phyloP scores from a whole-genome alignment of 208 protist species.

The Acanthamoeba rhysodes region DNA sequence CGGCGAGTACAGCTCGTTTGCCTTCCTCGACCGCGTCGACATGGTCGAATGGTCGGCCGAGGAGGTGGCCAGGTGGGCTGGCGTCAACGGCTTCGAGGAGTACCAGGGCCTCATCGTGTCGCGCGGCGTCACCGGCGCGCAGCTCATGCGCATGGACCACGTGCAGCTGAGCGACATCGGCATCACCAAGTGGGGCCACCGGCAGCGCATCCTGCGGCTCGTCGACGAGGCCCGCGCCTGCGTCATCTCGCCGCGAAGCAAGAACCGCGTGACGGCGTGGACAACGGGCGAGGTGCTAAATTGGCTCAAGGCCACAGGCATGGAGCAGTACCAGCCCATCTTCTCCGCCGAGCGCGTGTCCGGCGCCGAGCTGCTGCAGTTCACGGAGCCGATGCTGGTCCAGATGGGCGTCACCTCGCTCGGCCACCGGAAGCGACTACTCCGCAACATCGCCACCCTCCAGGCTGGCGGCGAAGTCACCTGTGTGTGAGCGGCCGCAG shows the following conservation, averaged over 20 bases:
- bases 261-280: neutral
- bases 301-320: constrained; percentile 15
- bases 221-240: neutral
- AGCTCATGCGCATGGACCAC: constrained; percentile 50
- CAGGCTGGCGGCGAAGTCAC: neutral
- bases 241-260: neutral
- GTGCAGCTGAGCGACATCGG: neutral
- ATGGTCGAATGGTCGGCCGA: constrained; percentile 22
- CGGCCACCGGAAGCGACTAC: constrained; percentile 19
- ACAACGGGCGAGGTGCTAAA: neutral
- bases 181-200: constrained; percentile 21
- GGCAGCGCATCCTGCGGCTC: constrained; percentile 2
- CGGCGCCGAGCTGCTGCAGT: constrained; percentile 1
- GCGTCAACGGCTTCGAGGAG: constrained; percentile 30
- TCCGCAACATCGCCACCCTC: constrained; percentile 34
- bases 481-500: too few species aligned
- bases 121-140: constrained; percentile 15
- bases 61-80: constrained; percentile 17
- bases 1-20: neutral
- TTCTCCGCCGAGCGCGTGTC: neutral
- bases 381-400: neutral
- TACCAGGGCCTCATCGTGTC: neutral
- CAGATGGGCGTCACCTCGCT: constrained; percentile 28
- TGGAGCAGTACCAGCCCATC: constrained; percentile 25
- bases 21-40: constrained; percentile 5